These are phyloP conservation scores for Hippophae rhamnoides DNA, from an alignment of 306 rosid species.

Conservation along the genomic window DNA sequence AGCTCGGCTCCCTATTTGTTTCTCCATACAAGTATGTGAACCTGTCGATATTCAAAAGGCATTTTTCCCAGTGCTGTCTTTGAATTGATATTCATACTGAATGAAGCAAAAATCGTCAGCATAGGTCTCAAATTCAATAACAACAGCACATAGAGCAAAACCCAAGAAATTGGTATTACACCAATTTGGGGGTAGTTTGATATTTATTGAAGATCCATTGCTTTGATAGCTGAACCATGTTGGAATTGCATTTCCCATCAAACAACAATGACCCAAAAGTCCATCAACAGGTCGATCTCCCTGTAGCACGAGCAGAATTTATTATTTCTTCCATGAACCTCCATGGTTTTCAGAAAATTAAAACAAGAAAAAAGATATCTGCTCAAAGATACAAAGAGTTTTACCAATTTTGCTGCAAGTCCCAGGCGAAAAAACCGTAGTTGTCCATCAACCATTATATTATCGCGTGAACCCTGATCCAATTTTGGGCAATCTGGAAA, in stretches of 20 bases:
- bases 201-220: neutral
- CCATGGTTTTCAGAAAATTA: neutral
- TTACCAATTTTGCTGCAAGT: neutral
- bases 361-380: neutral
- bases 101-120: no score
- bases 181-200: neutral
- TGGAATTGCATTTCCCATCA: neutral
- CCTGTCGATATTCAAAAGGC: no score
- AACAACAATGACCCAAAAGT: neutral
- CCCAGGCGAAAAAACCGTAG: neutral
- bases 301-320: neutral
- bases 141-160: neutral
- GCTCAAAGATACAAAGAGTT: neutral
- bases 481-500: neutral
- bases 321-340: neutral
- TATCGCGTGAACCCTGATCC: neutral
- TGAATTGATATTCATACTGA: no score
- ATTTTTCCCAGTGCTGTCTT: no score
- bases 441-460: conserved; percentile 2
- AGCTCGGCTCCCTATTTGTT: no score
- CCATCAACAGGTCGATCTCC: neutral
- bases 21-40: no score
- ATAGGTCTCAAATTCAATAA: neutral
- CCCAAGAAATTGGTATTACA: neutral
- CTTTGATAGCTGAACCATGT: neutral